A percentile compares a stretch with the other conserved stretches of the same genome.
Evolutionary conservation across 768 basidiomycete genomes (phyloP).

Genomic region (Tricholoma furcatifolium): DNA sequence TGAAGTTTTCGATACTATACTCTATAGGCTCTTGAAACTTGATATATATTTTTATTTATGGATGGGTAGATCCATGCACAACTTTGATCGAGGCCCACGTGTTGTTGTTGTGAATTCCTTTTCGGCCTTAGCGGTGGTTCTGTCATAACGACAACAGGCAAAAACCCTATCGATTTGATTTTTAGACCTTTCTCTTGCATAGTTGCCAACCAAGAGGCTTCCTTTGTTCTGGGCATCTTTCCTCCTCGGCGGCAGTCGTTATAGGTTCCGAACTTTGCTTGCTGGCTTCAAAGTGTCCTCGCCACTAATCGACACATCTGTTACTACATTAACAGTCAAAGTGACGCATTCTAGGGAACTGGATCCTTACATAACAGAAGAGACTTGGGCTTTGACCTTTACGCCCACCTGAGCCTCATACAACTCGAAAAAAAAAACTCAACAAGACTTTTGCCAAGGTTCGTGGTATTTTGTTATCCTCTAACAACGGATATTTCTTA

Average conservation of each 20-base stretch:
- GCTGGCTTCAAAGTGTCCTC: constrained; percentile 3
- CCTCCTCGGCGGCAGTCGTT: constrained; percentile 1
- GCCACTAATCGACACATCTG: constrained; percentile 12
- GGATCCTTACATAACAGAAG: constrained; percentile 19
- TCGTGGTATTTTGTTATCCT: constrained; percentile 11
- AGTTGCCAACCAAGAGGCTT: not conserved
- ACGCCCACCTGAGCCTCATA: constrained; percentile 7
- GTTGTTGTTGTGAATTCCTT: constrained; percentile 10
- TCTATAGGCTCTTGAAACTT: not conserved
- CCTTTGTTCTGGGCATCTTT: constrained; percentile 3
- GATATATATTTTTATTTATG: not conserved
- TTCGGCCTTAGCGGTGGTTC: constrained; percentile 11
- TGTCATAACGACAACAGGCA: constrained; percentile 18
- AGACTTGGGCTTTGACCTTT: constrained; percentile 15
- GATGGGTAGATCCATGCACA: not conserved
- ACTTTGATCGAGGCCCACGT: constrained; percentile 17
- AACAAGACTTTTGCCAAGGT: constrained; percentile 9
- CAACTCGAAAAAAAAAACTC: not conserved
- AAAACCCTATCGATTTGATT: constrained; percentile 22
- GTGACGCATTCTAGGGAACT: constrained; percentile 14
- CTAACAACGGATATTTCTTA: constrained; percentile 16
- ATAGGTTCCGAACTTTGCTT: constrained; percentile 6
- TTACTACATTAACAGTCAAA: constrained; percentile 18
- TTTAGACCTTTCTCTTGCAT: constrained; percentile 1
- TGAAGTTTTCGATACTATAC: not conserved